These are phyloP conservation scores for Madurella fahalii DNA, from an alignment of 2,329 filamentous ascomycete species.

Conservation along the genomic window DNA sequence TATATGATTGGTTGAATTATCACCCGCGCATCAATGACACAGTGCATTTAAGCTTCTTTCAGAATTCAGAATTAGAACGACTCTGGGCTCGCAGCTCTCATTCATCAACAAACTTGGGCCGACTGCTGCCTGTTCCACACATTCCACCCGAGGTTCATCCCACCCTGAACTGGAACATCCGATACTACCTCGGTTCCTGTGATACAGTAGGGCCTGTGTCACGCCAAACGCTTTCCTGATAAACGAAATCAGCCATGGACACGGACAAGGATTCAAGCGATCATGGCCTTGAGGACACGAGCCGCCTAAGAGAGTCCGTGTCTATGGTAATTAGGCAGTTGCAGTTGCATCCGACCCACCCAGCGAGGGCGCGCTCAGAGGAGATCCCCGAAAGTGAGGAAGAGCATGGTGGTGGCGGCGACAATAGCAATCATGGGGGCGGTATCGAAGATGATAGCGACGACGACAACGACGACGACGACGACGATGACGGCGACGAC, in stretches of 20 bases:
- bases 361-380: not conserved
- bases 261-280: slow-evolving; percentile 3
- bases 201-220: not conserved
- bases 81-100: too few species aligned
- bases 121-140: too few species aligned
- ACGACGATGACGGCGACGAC: not conserved
- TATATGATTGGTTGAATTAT: too few species aligned
- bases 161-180: too few species aligned
- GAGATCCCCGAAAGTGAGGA: slow-evolving; percentile 16
- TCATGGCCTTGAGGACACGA: not conserved
- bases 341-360: not conserved
- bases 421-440: not conserved
- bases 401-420: not conserved
- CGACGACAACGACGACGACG: not conserved
- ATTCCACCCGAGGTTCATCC: too few species aligned
- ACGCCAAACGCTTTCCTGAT: not conserved
- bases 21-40: too few species aligned
- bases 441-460: not conserved
- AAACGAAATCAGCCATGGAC: slow-evolving; percentile 5
- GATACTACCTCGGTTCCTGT: not conserved
- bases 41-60: too few species aligned
- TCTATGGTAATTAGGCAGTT: slow-evolving; percentile 10
- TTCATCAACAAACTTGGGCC: too few species aligned
- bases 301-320: slow-evolving; percentile 6
- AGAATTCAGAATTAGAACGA: too few species aligned